A percentile compares a stretch with the other conserved stretches of the same genome.
Evolutionary conservation across 192 early-diverging fungal genomes (phyloP).

Genomic region (Coemansia sp.): DNA sequence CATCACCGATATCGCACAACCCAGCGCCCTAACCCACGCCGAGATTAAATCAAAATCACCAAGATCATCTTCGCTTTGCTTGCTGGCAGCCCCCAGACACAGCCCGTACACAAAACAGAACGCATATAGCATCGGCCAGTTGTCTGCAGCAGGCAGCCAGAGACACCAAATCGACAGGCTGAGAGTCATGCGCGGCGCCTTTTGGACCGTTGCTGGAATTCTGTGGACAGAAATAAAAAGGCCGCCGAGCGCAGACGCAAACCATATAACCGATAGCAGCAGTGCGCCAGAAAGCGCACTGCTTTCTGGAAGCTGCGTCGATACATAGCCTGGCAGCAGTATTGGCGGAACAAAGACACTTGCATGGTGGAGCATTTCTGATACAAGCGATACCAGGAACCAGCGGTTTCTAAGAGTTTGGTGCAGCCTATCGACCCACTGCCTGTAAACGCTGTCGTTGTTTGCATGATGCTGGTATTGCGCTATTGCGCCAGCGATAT

Average conservation of each 20-base stretch:
- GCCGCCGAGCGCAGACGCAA: slow-evolving; percentile 7
- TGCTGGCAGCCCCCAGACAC: slow-evolving; percentile 11
- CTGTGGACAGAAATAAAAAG: not conserved
- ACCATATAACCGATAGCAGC: slow-evolving; percentile 7
- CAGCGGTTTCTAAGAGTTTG: not conserved
- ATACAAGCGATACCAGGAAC: not conserved
- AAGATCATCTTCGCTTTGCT: not conserved
- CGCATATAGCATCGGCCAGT: slow-evolving; percentile 11
- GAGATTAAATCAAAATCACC: too few species aligned
- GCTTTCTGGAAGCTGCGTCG: not conserved
- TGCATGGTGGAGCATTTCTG: slow-evolving; percentile 3
- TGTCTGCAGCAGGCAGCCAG: slow-evolving; percentile 28
- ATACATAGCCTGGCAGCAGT: slow-evolving; percentile 14
- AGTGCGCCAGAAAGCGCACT: slow-evolving; percentile 5
- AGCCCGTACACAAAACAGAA: slow-evolving; percentile 23
- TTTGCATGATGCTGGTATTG: not conserved
- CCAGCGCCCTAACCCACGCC: not conserved
- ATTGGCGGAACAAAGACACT: slow-evolving; percentile 9
- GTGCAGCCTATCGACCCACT: not conserved
- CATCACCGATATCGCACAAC: not conserved
- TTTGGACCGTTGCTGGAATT: not conserved
- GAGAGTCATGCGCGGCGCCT: not conserved
- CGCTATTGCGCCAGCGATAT: not conserved
- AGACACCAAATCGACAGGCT: slow-evolving; percentile 22
- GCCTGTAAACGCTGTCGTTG: not conserved